Evolutionary conservation across 1,284 basidiomycete species (phyloP), one percentile per base, ranked within the genome.

Genomic region (Mycena sp.): DNA sequence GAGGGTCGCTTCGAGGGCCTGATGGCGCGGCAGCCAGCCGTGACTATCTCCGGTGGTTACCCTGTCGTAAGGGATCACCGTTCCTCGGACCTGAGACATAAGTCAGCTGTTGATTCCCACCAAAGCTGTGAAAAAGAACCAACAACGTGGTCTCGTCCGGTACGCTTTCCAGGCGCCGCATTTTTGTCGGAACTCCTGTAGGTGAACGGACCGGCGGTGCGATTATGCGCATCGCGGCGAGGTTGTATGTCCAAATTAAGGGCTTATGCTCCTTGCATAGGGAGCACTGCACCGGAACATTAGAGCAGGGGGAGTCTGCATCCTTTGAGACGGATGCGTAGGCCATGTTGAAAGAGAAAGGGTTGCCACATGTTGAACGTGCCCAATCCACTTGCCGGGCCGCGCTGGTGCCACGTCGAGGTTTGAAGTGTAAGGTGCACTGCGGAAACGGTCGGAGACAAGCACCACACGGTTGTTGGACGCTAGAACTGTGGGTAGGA

Each of bases 221-320:
- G 26, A 21, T 21, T 37, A 19, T 54, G 52, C 17, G 0, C 7
- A 2, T 12, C 11, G 3, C 11, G 6, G n/a, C 37, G 3, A 76
- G 53, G 48, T 71, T 71, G 63, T 76, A 77, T 28, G 56, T 69
- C 75, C 76, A 77, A 26, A 78, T 58, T 5, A 71, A 67, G 4
- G 71, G 69, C 5, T 64, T 56, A 19, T 32, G 49, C 4, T 56
- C 57, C 3, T 70, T 67, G 50, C 76, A 76, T 4, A 72, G 40
- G 1, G 71, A 70, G 53, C 76, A 78, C 1, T n/a, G 12, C 10
- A 75, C 57, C 2, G 74, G 76, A 3, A 76, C 70, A 54, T 77
- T 78, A 1, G 73, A 70, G 32, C 71, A 75, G 11, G 76, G 77
- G 9, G 69, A 71, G 0, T 50, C 70, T 17, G 30, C n/a, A 2